Base-by-base conservation (phyloP, 306 rosid genomes). In the Vigna unguiculata region DNA sequence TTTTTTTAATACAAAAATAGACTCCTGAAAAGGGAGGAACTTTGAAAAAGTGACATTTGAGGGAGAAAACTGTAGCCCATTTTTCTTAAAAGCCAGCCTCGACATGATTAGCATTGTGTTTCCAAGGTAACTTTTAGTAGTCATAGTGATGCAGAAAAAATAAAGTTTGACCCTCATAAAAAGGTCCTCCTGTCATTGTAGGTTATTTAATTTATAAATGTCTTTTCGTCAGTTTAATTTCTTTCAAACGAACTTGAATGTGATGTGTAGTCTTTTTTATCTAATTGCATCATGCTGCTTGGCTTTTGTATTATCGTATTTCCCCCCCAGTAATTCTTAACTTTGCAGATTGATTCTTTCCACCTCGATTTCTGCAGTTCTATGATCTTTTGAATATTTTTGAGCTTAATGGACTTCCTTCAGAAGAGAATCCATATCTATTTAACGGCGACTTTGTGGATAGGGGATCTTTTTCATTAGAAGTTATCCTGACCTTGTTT, bases 401-500 rank as follows among this genome's bases (percentile, higher is more conserved):
- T 88, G 99, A 96, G 93, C 98, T 91, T 55, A 96, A 96, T 66
- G 99, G 99, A 76, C 96, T 96, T 86, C 99, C 99, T 30, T 96
- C 99, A 20, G 98, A 96, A n/a, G 98, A 96, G 81, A 96, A 96
- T 88, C 99, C 99, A 1, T 96, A 92, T 80, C 92, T 96, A 34
- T 96, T 96, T 71, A 96, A 96, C 65, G 99, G 99, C 58, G 99
- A 96, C 87, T 96, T 96, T 83, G 99, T 96, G 82, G 99, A 96
- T 75, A 87, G 99, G 83, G 99, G 99, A 79, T 96, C 99, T 13
- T 96, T 96, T 81, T 96, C 99, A 14, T 62, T 96, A 90, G 99
- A 96, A 87, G 92, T 96, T 80, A 96, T 96, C 79, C 97, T 96
- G 71, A 89, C 99, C 64, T 85, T 96, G 88, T 92, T 96, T 87